A percentile compares a stretch with the other conserved stretches of the same genome.
Conservation (phyloP, 2,329 filamentous ascomycete species). For the Byssothecium circinans region DNA sequence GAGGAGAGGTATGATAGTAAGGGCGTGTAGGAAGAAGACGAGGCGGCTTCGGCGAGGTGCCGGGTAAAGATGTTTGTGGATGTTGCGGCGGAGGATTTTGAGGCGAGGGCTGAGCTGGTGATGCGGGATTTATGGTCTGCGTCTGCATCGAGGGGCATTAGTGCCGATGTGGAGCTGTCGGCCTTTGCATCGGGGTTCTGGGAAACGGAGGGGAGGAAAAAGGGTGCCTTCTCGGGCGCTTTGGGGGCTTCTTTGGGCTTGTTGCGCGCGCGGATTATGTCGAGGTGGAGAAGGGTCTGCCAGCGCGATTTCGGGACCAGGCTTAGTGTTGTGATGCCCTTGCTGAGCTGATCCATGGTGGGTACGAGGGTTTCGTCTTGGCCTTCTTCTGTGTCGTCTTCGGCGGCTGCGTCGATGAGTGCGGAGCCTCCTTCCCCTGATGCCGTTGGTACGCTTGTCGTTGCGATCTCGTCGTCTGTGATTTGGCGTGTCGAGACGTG, state of each 20-base stretch:
- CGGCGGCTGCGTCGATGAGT: constrained; percentile 75
- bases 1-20: constrained; percentile 80
- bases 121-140: constrained; percentile 35
- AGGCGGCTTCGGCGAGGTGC: constrained; percentile 49
- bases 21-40: constrained; percentile 60
- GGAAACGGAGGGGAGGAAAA: constrained; percentile 79
- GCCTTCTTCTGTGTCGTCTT: constrained; percentile 55
- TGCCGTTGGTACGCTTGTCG: constrained; percentile 68
- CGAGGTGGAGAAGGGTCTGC: constrained; percentile 92
- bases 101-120: constrained; percentile 35
- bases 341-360: constrained; percentile 73
- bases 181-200: constrained; percentile 21
- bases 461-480: constrained; percentile 70
- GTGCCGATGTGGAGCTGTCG: constrained; percentile 6
- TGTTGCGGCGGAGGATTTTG: constrained; percentile 30
- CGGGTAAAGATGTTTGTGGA: constrained; percentile 49
- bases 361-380: constrained; percentile 51
- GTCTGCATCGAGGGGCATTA: constrained; percentile 17
- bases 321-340: constrained; percentile 84
- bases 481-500: constrained; percentile 86
- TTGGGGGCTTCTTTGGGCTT: constrained; percentile 92
- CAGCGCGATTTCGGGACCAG: constrained; percentile 87
- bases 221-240: constrained; percentile 88
- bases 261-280: constrained; percentile 87
- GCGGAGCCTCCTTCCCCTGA: constrained; percentile 81